Evolutionary conservation across 495 filamentous ascomycete species (phyloP).

Genomic region (Trichoderma gamsii): DNA sequence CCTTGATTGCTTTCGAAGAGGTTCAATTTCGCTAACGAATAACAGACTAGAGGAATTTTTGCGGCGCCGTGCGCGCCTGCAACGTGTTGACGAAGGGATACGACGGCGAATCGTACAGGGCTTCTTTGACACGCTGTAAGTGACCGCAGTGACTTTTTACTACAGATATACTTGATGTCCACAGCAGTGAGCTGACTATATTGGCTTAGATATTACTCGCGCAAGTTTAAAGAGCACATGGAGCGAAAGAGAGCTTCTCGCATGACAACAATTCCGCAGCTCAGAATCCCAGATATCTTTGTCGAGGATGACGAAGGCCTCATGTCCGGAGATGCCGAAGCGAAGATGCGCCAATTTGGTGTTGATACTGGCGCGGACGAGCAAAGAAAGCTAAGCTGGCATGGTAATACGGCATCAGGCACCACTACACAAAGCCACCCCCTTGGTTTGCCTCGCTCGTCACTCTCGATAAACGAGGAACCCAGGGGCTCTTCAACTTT

Average conservation of each 20-base stretch:
- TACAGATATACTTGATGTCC: not conserved
- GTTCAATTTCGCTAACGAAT: not conserved
- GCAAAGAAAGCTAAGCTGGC: not conserved
- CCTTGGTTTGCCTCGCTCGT: conserved; percentile 33
- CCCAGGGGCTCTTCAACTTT: conserved; percentile 26
- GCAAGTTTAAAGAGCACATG: conserved; percentile 67
- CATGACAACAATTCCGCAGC: conserved; percentile 70
- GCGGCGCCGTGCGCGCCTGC: conserved; percentile 79
- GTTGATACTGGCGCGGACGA: conserved; percentile 2
- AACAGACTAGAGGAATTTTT: conserved; percentile 84
- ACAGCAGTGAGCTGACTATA: conserved; percentile 20
- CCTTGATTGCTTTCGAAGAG: not conserved
- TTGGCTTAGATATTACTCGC: conserved; percentile 60
- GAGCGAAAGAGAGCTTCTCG: conserved; percentile 63
- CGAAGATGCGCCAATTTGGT: conserved; percentile 13
- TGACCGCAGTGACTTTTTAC: not conserved
- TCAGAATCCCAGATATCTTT: conserved; percentile 84
- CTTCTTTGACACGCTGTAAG: conserved; percentile 89
- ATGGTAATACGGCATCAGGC: conserved; percentile 13
- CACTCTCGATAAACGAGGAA: conserved; percentile 5
- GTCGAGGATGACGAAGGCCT: conserved; percentile 60
- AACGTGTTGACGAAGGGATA: conserved; percentile 94
- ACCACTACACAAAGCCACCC: conserved; percentile 28
- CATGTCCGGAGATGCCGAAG: conserved; percentile 11
- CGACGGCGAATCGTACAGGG: conserved; percentile 80